phyloP scores from a whole-genome alignment of 768 basidiomycete genomes.

The Suillus paluster region DNA sequence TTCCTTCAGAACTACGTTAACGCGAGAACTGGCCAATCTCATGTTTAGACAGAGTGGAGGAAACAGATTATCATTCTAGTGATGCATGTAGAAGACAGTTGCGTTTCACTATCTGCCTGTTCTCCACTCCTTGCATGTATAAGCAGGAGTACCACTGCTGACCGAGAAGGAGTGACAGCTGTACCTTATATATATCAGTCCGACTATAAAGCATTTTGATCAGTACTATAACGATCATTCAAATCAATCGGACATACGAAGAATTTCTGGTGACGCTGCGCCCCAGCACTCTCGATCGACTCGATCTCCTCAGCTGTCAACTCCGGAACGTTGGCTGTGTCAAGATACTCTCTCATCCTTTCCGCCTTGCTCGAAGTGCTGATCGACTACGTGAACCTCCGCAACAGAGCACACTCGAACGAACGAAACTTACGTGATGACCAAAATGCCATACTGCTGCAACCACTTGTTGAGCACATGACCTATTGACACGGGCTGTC shows the following conservation, averaged over 20 bases:
- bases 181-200: neutral
- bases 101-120: neutral
- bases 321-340: constrained; percentile 21
- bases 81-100: neutral
- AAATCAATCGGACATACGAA: neutral
- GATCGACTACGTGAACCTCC: neutral
- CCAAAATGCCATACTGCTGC: constrained; percentile 9
- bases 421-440: constrained; percentile 1
- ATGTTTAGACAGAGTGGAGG: neutral
- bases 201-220: neutral
- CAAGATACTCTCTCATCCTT: constrained; percentile 27
- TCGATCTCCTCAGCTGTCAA: constrained; percentile 27
- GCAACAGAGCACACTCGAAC: neutral
- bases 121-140: neutral
- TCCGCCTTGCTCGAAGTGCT: constrained; percentile 28
- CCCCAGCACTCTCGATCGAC: constrained; percentile 22
- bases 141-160: neutral
- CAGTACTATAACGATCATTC: neutral
- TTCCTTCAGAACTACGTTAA: constrained; percentile 81
- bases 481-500: constrained; percentile 18
- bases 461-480: constrained; percentile 28
- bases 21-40: constrained; percentile 60
- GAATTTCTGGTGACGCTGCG: constrained; percentile 18
- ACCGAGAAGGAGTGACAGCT: neutral
- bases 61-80: neutral